A percentile compares a stretch with the other conserved stretches of the same genome.
Evolutionary conservation across 2,329 filamentous ascomycete genomes (phyloP).

Genomic region (Penicillium capsulatum): DNA sequence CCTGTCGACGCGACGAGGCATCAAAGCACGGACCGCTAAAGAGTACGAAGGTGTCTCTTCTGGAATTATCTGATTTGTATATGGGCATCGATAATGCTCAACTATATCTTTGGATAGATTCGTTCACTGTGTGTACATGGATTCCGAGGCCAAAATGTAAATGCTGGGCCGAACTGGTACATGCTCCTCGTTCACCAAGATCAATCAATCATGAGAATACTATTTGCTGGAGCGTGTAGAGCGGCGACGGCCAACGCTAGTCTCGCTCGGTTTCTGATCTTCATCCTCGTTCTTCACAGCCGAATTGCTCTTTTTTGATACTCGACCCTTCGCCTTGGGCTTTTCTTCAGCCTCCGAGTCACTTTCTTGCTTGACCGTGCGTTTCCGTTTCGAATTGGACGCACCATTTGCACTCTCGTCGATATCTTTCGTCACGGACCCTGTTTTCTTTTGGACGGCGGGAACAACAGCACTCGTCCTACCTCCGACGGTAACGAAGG

Average conservation of each 20-base stretch:
- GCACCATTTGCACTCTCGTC: slow-evolving; percentile 25
- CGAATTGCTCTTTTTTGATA: slow-evolving; percentile 19
- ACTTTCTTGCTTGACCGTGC: slow-evolving; percentile 28
- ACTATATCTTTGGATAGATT: no score
- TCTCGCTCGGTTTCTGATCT: slow-evolving; percentile 14
- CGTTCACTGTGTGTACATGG: no score
- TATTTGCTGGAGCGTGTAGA: no score
- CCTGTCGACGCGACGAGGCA: no score
- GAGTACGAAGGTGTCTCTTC: no score
- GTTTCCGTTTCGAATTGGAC: slow-evolving; percentile 32
- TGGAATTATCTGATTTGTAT: no score
- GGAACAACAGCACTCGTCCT: slow-evolving; percentile 88
- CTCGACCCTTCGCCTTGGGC: slow-evolving; percentile 24
- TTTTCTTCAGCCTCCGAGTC: slow-evolving; percentile 24
- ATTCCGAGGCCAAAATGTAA: no score
- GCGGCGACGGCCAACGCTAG: slow-evolving; percentile 24
- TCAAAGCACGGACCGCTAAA: no score
- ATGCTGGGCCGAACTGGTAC: no score
- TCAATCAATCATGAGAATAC: no score
- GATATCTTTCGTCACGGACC: slow-evolving; percentile 54
- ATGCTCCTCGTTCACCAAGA: no score
- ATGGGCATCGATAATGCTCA: no score
- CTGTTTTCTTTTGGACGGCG: slow-evolving; percentile 77
- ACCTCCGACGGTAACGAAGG: slow-evolving; percentile 83
- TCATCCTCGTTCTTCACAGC: slow-evolving; percentile 24